Percentiles rank a stretch among this genome's conserved stretches.
Evolutionary conservation across 2,329 filamentous ascomycete genomes (phyloP).

Genomic region (Calonectria honghensis): DNA sequence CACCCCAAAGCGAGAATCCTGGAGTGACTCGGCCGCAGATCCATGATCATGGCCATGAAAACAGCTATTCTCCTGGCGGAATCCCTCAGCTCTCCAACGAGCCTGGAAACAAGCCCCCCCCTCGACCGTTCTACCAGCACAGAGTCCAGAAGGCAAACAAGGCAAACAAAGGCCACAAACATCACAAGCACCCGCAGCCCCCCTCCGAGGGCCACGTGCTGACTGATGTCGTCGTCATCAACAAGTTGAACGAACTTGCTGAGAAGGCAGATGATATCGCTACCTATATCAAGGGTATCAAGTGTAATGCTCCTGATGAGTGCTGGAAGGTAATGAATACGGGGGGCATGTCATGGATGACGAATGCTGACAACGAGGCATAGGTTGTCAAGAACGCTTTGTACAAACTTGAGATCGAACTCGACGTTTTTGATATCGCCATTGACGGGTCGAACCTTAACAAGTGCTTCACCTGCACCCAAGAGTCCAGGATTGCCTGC

Average conservation of each 20-base stretch:
- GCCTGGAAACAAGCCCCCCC: conserved; percentile 41
- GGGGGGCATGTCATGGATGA: background rate
- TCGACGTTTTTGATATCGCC: conserved; percentile 54
- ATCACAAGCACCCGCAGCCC: conserved; percentile 12
- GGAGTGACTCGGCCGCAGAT: background rate
- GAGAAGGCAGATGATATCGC: conserved; percentile 51
- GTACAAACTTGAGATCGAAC: conserved; percentile 54
- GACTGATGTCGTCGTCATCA: conserved; percentile 50
- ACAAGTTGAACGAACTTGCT: conserved; percentile 51
- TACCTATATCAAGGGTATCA: conserved; percentile 44
- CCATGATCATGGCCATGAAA: background rate
- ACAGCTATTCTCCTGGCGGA: conserved; percentile 23
- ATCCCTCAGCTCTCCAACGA: conserved; percentile 21
- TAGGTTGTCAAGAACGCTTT: conserved; percentile 50
- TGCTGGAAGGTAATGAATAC: conserved; percentile 51
- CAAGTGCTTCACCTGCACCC: conserved; percentile 50
- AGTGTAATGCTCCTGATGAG: conserved; percentile 46
- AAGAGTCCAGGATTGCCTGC: conserved; percentile 54
- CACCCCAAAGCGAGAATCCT: conserved; percentile 1
- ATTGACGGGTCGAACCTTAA: conserved; percentile 54
- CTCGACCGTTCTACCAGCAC: conserved; percentile 43
- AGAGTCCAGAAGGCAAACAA: conserved; percentile 37
- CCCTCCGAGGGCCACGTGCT: conserved; percentile 37
- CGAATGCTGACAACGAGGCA: conserved; percentile 35
- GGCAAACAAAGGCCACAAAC: conserved; percentile 7